Base-by-base conservation (phyloP, 352 stramenopile genomes). In the Peronosclerospora sorghi region DNA sequence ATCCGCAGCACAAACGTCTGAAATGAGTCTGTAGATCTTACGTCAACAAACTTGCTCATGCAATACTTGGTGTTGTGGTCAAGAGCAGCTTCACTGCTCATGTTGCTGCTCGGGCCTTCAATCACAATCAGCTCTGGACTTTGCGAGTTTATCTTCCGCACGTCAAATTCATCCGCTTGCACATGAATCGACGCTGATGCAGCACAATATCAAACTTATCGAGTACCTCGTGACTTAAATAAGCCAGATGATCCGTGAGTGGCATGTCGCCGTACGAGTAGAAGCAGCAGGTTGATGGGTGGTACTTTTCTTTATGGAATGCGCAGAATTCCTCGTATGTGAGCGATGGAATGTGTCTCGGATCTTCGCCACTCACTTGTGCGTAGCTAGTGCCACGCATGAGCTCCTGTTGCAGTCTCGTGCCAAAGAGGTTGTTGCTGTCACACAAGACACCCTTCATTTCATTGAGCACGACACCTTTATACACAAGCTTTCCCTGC, bases 391-490 rank as follows among this genome's bases (percentile, higher is more conserved):
- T 61, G 58, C 86, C 69, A 63, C 95, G 60, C 54, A 98, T 95
- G 21, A 98, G 68, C 30, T 74, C 77, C 45, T 90, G 69, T 61
- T 98, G 92, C 32, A 95, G 65, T 38, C 80, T 85, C 24, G 87
- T 88, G 21, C 71, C 76, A 35, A 98, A 83, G 12, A 97, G 62
- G 28, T 89, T 96, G 62, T 97, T 92, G 37, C 90, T 89, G 47
- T 89, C 93, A 10, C 87, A 97, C 48, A 98, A 93, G 4, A 97
- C 91, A 35, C 96, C 95, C 62, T 99, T 99, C 96, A 99, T 99
- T 71, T 99, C 96, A 56, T 98, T 98, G 60, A 97, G 97, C n/a
- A 99, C 95, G n/a, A 99, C 95, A 34, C 95, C 95, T 48, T 90
- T 90, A 54, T 79, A 83, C 24, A 74, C 45, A 6, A 90, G 62